A percentile compares a stretch with the other conserved stretches of the same genome.
These are phyloP conservation scores for Testicularia cyperi DNA, from an alignment of 1,284 basidiomycete genomes.

Conservation along the genomic window DNA sequence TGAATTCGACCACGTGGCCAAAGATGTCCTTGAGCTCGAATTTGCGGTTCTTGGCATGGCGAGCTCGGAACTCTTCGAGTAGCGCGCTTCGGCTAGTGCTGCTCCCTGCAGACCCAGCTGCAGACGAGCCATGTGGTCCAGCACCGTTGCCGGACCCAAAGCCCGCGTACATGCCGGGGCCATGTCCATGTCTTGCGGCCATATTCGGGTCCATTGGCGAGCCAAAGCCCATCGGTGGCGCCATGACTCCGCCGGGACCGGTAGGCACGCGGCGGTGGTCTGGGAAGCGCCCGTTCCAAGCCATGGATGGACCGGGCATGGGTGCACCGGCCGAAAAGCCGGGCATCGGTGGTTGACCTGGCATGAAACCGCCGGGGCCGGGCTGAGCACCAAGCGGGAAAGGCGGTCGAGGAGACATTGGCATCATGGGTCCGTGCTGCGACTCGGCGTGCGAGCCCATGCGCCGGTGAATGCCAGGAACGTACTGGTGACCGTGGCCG, in stretches of 20 bases:
- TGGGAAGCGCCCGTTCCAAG: slow-evolving; percentile 29
- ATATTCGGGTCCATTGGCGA: slow-evolving; percentile 13
- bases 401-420: slow-evolving; percentile 20
- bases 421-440: slow-evolving; percentile 9
- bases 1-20: slow-evolving; percentile 87
- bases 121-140: not conserved
- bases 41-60: slow-evolving; percentile 35
- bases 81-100: slow-evolving; percentile 22
- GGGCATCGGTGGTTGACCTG: slow-evolving; percentile 13
- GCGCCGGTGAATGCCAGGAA: slow-evolving; percentile 12
- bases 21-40: slow-evolving; percentile 72
- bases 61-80: slow-evolving; percentile 50
- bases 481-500: slow-evolving; percentile 14
- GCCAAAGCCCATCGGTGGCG: slow-evolving; percentile 13
- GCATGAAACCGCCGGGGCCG: slow-evolving; percentile 16
- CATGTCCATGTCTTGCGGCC: slow-evolving; percentile 9
- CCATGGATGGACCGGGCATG: slow-evolving; percentile 11
- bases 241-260: slow-evolving; percentile 32
- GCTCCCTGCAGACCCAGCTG: too few species aligned
- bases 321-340: slow-evolving; percentile 20
- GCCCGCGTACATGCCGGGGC: slow-evolving; percentile 7
- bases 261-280: slow-evolving; percentile 36
- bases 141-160: slow-evolving; percentile 3
- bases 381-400: slow-evolving; percentile 23
- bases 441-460: slow-evolving; percentile 18